A percentile compares a stretch with the other conserved stretches of the same genome.
phyloP scores from a whole-genome alignment of 2,329 filamentous ascomycete genomes.

The Cordyceps cateniannulata region DNA sequence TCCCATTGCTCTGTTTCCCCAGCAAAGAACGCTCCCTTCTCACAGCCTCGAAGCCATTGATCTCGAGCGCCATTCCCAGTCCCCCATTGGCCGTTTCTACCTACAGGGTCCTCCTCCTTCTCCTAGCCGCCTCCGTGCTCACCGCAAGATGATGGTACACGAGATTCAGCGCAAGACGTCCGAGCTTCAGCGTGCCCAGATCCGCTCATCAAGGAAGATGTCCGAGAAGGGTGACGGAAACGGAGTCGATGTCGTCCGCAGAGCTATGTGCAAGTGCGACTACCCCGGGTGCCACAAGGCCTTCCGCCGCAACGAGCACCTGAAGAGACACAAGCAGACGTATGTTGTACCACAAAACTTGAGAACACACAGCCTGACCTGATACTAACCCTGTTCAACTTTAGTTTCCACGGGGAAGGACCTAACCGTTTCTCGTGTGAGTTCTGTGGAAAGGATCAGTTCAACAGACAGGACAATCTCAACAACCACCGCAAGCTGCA shows the following conservation, averaged over 20 bases:
- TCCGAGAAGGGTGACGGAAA: constrained; percentile 23
- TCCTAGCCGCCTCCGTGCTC: constrained; percentile 27
- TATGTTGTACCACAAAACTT: constrained; percentile 26
- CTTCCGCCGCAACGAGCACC: constrained; percentile 48
- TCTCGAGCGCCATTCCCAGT: constrained; percentile 30
- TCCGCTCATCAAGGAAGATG: constrained; percentile 25
- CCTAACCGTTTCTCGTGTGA: constrained; percentile 34
- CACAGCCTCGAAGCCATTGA: constrained; percentile 28
- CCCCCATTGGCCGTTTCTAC: constrained; percentile 26
- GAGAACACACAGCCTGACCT: background rate
- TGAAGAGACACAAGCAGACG: constrained; percentile 49
- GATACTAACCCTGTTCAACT: background rate
- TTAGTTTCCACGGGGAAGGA: constrained; percentile 31
- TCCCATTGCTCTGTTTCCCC: constrained; percentile 34
- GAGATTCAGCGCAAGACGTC: constrained; percentile 38
- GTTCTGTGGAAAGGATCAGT: constrained; percentile 36
- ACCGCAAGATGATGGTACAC: constrained; percentile 35
- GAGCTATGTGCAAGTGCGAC: constrained; percentile 39
- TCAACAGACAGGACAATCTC: constrained; percentile 36
- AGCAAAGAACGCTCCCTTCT: constrained; percentile 23
- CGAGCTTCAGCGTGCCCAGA: constrained; percentile 37
- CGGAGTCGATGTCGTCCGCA: constrained; percentile 30
- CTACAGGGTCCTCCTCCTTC: constrained; percentile 27
- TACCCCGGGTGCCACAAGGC: constrained; percentile 41
- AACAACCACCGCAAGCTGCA: constrained; percentile 37